These are phyloP conservation scores for Eucalyptus dawsonii DNA, from an alignment of 345 rosid species.

Conservation along the genomic window DNA sequence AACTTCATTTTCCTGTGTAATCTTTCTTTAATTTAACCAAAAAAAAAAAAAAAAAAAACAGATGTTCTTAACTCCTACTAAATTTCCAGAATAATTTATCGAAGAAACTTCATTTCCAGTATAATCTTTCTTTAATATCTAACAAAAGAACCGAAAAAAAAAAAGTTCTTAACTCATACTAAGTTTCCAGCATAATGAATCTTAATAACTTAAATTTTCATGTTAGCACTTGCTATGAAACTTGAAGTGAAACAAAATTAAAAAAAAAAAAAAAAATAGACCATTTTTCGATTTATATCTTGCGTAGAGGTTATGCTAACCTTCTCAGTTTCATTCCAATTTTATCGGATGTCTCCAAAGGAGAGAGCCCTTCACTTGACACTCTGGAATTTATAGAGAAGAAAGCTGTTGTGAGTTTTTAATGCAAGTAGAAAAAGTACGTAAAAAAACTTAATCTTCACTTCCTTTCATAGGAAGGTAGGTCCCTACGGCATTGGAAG, in stretches of 20 bases:
- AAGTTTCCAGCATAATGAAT: not conserved
- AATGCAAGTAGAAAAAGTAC: too few species aligned
- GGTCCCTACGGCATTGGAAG: too few species aligned
- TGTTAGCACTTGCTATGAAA: not conserved
- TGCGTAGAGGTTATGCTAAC: not conserved
- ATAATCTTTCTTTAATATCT: not conserved
- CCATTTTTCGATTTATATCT: not conserved
- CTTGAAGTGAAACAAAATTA: not conserved
- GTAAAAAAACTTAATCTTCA: too few species aligned
- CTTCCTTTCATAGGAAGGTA: too few species aligned
- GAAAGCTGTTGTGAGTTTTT: not conserved
- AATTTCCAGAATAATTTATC: not conserved
- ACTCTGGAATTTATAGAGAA: not conserved
- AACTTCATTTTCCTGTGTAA: not conserved
- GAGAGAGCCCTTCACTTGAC: fast-evolving
- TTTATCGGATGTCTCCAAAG: not conserved
- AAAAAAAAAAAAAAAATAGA: not conserved
- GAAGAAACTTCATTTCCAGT: not conserved
- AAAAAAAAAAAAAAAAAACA: not conserved
- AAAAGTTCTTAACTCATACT: not conserved
- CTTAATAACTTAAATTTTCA: not conserved
- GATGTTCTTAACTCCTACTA: not conserved
- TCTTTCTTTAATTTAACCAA: not conserved
- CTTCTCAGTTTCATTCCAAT: not conserved
- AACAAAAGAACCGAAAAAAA: not conserved